Conservation (phyloP, 129 eudicot species). For the Flaveria ramosissima region DNA sequence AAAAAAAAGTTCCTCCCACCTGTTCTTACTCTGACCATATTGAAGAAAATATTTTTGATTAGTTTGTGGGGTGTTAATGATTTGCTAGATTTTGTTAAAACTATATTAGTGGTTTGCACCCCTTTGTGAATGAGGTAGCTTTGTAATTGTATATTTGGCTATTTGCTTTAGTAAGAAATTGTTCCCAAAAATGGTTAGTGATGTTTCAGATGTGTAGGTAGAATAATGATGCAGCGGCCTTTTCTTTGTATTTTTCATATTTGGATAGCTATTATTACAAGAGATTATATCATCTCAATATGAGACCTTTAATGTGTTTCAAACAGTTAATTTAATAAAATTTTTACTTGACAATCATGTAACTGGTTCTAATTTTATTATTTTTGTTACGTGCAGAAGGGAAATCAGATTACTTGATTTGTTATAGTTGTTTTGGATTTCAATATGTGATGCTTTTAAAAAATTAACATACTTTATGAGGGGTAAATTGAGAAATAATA, state of each 20-base stretch:
- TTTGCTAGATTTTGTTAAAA: neutral
- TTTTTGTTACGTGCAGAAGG: neutral
- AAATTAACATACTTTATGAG: neutral
- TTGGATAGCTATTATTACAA: neutral
- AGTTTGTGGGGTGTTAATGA: neutral
- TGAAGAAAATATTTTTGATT: neutral
- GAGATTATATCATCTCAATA: constrained; percentile 3
- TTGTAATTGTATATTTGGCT: neutral
- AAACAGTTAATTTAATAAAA: neutral
- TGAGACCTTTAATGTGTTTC: neutral
- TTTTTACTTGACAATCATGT: neutral
- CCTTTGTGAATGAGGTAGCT: neutral
- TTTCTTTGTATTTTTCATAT: neutral
- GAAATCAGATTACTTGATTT: neutral
- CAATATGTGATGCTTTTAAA: neutral
- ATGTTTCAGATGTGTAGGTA: neutral
- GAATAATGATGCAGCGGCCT: neutral
- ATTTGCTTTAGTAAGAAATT: neutral
- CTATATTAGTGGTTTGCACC: neutral
- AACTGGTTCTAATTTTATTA: constrained; percentile 2
- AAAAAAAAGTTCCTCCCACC: neutral
- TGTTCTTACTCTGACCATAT: neutral
- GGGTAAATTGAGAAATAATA: no score
- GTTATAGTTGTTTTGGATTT: neutral
- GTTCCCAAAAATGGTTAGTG: neutral